Conservation (phyloP, 1,284 basidiomycete species). For the Inonotus hispidus region DNA sequence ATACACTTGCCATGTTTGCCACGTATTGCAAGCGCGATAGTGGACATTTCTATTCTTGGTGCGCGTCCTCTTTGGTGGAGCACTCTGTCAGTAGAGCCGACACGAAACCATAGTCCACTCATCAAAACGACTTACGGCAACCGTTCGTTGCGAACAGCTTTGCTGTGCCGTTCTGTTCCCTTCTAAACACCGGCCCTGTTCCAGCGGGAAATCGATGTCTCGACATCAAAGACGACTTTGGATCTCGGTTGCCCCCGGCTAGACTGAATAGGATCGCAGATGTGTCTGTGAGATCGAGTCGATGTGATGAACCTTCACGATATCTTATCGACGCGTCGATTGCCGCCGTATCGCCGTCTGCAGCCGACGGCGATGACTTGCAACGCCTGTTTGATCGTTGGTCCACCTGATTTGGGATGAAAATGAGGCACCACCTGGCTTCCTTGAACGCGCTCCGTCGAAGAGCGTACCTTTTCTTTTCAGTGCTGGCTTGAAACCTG, state of each 20-base stretch:
- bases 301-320: background rate
- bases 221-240: background rate
- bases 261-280: background rate
- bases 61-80: background rate
- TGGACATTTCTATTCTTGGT: background rate
- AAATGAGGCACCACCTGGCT: background rate
- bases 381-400: background rate
- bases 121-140: background rate
- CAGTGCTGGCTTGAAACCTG: no score
- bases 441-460: background rate
- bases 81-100: background rate
- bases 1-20: background rate
- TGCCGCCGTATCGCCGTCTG: background rate
- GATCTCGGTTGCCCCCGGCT: background rate
- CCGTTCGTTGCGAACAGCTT: background rate
- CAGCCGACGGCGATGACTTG: background rate
- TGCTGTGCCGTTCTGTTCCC: background rate
- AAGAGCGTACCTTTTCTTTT: no score
- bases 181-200: background rate
- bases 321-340: background rate
- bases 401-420: background rate
- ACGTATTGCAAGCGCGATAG: background rate
- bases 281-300: background rate
- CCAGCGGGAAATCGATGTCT: background rate
- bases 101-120: background rate